A percentile compares a stretch with the other conserved stretches of the same genome.
Conservation (phyloP, 306 rosid genomes). For the Vachellia pachyceras region DNA sequence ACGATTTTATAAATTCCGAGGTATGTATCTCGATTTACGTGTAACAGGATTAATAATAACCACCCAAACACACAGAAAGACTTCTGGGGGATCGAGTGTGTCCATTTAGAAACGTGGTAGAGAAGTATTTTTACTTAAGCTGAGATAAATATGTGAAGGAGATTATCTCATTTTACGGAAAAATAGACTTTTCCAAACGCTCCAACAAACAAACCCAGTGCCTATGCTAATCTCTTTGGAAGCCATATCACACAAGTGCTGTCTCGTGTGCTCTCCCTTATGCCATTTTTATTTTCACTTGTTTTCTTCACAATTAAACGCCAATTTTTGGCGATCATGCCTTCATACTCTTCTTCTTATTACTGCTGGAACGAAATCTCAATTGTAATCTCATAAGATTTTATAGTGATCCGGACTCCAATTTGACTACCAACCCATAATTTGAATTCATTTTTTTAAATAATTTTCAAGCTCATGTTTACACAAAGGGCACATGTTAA, state of each 20-base stretch:
- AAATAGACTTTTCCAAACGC: no score
- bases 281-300: not conserved
- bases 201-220: no score
- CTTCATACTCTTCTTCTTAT: not conserved
- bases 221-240: conserved; percentile 44
- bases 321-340: not conserved
- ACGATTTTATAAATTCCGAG: no score
- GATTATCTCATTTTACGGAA: no score
- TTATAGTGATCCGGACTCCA: conserved; percentile 7
- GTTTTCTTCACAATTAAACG: not conserved
- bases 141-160: no score
- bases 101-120: no score
- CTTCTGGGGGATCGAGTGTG: not conserved
- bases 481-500: not conserved
- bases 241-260: conserved; percentile 52
- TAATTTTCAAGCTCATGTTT: not conserved
- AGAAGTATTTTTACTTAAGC: no score
- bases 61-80: no score
- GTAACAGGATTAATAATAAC: no score
- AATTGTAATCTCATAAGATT: conserved; percentile 18
- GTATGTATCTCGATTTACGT: no score
- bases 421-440: not conserved
- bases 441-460: not conserved
- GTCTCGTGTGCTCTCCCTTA: conserved; percentile 38
- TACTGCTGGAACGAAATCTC: not conserved